Evolutionary conservation across 805 yeast species (phyloP).

Genomic region (Lipomyces orientalis): DNA sequence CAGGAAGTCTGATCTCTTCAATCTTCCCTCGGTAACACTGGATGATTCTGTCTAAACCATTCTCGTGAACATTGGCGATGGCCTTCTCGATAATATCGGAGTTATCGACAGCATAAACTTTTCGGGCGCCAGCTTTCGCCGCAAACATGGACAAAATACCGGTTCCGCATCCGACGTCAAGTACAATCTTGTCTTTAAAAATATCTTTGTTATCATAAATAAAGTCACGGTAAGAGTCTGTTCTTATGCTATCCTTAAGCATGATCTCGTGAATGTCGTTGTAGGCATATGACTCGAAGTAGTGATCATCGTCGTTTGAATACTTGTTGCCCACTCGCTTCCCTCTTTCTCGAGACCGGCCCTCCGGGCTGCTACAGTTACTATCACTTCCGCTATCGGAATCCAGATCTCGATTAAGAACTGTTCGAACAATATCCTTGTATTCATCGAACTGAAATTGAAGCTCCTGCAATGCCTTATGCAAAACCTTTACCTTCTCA

Average conservation of each 20-base stretch:
- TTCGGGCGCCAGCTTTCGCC: constrained; percentile 97
- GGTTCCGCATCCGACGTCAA: constrained; percentile 99
- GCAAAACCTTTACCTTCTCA: constrained; percentile 18
- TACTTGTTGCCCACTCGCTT: constrained; percentile 9
- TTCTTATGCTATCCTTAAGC: constrained; percentile 94
- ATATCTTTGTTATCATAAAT: constrained; percentile 86
- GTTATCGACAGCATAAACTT: constrained; percentile 97
- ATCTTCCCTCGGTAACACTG: constrained; percentile 89
- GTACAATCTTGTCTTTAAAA: constrained; percentile 90
- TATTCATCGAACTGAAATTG: constrained; percentile 32
- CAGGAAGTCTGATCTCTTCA: constrained; percentile 89
- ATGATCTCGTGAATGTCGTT: constrained; percentile 98
- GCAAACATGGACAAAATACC: constrained; percentile 98
- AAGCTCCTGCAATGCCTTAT: constrained; percentile 24
- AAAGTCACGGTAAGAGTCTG: constrained; percentile 88
- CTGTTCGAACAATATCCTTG: constrained; percentile 27
- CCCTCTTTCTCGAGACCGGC: neutral
- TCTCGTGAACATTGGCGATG: constrained; percentile 78
- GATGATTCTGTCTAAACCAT: constrained; percentile 84
- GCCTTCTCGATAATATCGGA: constrained; percentile 97
- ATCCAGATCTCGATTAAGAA: constrained; percentile 18
- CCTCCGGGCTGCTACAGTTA: constrained; percentile 1
- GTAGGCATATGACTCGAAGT: constrained; percentile 93
- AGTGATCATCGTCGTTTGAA: constrained; percentile 58
- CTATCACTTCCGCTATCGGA: constrained; percentile 19